A percentile compares a stretch with the other conserved stretches of the same genome.
Conservation (phyloP, 495 filamentous ascomycete genomes). For the Penicillium salamii region DNA sequence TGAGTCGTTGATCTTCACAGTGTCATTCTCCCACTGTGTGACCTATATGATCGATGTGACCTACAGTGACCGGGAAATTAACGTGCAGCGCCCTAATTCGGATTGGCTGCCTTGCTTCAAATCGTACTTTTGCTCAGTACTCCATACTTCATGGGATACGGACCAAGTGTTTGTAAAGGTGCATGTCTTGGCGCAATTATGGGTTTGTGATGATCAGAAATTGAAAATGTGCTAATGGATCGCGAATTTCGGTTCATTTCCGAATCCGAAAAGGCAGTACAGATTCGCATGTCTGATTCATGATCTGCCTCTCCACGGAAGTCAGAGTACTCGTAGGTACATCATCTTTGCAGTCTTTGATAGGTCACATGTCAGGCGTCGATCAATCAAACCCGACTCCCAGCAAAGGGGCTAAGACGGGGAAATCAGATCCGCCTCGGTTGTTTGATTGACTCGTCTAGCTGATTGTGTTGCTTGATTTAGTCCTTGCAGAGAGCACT, state of each 20-base stretch:
- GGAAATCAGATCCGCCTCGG: not conserved
- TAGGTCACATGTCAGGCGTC: not conserved
- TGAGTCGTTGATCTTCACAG: too few species aligned
- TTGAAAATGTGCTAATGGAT: not conserved
- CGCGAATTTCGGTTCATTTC: not conserved
- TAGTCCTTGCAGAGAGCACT: too few species aligned
- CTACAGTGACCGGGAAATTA: not conserved
- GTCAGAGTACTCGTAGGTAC: too few species aligned
- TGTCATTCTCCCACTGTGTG: too few species aligned
- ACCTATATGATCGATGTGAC: too few species aligned
- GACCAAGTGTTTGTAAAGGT: not conserved
- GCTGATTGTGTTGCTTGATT: too few species aligned
- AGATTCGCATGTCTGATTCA: too few species aligned
- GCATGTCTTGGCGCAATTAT: not conserved
- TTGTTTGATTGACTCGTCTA: too few species aligned
- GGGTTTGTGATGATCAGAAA: too few species aligned
- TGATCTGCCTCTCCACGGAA: too few species aligned
- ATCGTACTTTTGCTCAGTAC: not conserved
- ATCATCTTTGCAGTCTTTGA: not conserved
- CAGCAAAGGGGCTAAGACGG: not conserved
- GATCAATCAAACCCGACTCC: not conserved
- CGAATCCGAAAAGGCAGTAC: not conserved
- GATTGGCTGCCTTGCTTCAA: constrained; percentile 11
- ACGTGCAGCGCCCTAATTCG: constrained; percentile 1
- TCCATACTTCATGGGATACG: too few species aligned